Percentiles rank a stretch among this genome's conserved stretches.
Conservation (phyloP, 257 asterid genomes). For the Ophiorrhiza pumila region DNA sequence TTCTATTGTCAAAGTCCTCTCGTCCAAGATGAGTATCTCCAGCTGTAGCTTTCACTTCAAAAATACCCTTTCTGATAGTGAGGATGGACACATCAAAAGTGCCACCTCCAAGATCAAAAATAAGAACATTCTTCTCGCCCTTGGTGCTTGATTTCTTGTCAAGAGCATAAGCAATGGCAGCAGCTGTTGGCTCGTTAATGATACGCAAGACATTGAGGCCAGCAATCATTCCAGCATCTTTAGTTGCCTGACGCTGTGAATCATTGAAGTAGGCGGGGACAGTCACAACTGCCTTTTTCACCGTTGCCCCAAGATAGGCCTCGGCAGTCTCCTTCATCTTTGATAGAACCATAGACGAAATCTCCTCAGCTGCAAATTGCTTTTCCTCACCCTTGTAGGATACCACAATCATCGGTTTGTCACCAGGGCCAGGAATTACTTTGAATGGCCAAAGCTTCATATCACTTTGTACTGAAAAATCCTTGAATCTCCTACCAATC, state of each 20-base stretch:
- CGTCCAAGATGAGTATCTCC: conserved; percentile 34
- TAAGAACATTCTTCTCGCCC: conserved; percentile 22
- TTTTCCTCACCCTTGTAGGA: conserved; percentile 22
- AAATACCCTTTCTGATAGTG: conserved; percentile 23
- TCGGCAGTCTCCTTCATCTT: conserved; percentile 28
- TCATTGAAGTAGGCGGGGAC: conserved; percentile 28
- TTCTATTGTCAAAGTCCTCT: conserved; percentile 26
- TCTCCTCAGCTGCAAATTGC: conserved; percentile 25
- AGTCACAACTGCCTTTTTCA: conserved; percentile 23
- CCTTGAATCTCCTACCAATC: conserved; percentile 22
- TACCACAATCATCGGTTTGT: conserved; percentile 24
- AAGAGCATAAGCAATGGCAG: conserved; percentile 27
- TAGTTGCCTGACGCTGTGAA: conserved; percentile 22
- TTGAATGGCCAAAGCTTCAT: conserved; percentile 25
- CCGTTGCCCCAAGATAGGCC: conserved; percentile 19
- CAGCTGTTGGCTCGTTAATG: conserved; percentile 28
- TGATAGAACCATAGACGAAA: conserved; percentile 25
- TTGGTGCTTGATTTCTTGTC: conserved; percentile 18
- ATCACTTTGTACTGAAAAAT: conserved; percentile 22
- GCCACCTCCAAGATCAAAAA: conserved; percentile 30
- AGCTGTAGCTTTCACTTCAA: conserved; percentile 28
- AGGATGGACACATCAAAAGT: conserved; percentile 29
- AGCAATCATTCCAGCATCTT: conserved; percentile 23
- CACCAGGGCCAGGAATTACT: conserved; percentile 13
- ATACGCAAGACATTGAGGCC: conserved; percentile 17